phyloP scores from a whole-genome alignment of 306 rosid species.

The Prosopis cineraria region DNA sequence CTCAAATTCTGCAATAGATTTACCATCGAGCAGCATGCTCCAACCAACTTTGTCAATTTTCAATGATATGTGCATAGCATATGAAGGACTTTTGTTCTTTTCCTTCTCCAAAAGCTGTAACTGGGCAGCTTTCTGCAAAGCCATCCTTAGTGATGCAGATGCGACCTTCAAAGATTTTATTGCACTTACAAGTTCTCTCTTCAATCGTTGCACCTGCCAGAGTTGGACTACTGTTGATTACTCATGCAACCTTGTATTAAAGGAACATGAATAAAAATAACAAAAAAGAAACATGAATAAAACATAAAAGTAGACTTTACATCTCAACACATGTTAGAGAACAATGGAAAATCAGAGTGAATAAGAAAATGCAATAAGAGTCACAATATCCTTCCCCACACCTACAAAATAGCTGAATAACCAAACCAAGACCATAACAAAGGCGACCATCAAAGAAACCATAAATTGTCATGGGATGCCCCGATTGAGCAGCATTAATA shows the following conservation, averaged over 20 bases:
- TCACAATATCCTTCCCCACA: not conserved
- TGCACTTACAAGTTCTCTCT: constrained; percentile 70
- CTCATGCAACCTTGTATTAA: constrained; percentile 23
- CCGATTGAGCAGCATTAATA: not conserved
- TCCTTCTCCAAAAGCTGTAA: constrained; percentile 81
- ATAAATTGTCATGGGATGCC: not conserved
- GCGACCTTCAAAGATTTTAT: constrained; percentile 76
- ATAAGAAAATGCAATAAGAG: not conserved
- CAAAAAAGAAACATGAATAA: constrained; percentile 19
- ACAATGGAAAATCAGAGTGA: not conserved
- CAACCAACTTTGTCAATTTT: constrained; percentile 90
- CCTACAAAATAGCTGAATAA: not conserved
- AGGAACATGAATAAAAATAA: constrained; percentile 15
- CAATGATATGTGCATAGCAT: constrained; percentile 84
- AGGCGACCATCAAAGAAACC: not conserved
- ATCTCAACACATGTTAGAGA: constrained; percentile 17
- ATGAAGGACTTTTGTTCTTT: constrained; percentile 89
- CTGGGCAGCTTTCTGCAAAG: constrained; percentile 80
- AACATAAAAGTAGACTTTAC: constrained; percentile 13
- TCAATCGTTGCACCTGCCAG: constrained; percentile 88
- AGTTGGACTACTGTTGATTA: constrained; percentile 31
- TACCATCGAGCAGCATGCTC: constrained; percentile 98
- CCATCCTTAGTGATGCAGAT: constrained; percentile 69
- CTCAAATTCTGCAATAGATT: constrained; percentile 93
- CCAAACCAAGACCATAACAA: not conserved